Evolutionary conservation across 495 filamentous ascomycete species (phyloP), one percentile per base, ranked within the genome.

Genomic region (Friedmanniomyces simplex): DNA sequence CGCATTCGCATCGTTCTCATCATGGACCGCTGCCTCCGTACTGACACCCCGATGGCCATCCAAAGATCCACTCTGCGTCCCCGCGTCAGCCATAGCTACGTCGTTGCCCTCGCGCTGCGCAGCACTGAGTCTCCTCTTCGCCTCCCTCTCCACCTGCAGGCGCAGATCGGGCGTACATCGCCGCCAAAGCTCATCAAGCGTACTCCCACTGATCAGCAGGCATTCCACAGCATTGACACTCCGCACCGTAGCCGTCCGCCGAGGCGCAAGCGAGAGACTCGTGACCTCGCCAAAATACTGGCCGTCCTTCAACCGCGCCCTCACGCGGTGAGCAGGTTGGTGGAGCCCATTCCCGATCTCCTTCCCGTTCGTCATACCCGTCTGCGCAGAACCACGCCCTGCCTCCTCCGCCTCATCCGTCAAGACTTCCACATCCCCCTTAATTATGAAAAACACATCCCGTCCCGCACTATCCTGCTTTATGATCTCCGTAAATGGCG

Each of bases 261-360:
- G 82, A 1, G 88, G 88, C 6, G 93, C 91, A 18, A 97, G 73
- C 4, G 88, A 90, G 60, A 98, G 72, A 66, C 90, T 96, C 7
- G 87, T 86, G 22, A 98, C 90, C 71, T 98, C 93, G 13, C 93
- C 93, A 75, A 98, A 98, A 68, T 96, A 96, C 65, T 96, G 91
- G 0, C 93, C 93, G 60, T 88, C 82, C 69, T 80, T 86, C 30
- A 98, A 70, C 41, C 93, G 79, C 14, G 93, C 91, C 61, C 83
- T 82, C 16, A 85, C 79, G 49, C 71, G 68, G 12, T 59, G 56
- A 22, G 26, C 13, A 7, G 30, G 20, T 6, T 14, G 13, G 20
- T 26, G 16, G 12, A 63, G 58, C 1, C 62, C 63, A 34, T 55
- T 55, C 7, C 58, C 50, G 22, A 57, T 52, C 16, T 52, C 60